phyloP scores from a whole-genome alignment of 75 land plant species.

The Sequoiadendron giganteum region DNA sequence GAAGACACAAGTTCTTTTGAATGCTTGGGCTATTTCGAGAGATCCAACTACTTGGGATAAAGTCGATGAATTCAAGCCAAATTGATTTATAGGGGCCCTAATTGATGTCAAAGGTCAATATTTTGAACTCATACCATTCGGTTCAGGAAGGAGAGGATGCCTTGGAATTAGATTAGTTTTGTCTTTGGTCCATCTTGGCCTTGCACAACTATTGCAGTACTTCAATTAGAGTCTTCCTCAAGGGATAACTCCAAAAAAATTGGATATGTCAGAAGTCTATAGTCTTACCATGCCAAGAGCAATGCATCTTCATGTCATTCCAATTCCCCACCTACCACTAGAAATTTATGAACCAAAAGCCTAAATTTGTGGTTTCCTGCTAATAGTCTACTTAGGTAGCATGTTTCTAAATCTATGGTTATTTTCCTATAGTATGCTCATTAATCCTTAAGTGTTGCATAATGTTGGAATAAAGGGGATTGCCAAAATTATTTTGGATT shows the following conservation, averaged over 20 bases:
- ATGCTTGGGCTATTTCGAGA: conserved; percentile 7
- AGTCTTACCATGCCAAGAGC: background rate
- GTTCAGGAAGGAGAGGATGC: conserved; percentile 11
- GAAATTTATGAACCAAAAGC: background rate
- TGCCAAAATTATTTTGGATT: too few species aligned
- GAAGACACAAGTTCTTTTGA: conserved; percentile 17
- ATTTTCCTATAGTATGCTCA: too few species aligned
- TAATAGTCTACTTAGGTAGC: too few species aligned
- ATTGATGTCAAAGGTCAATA: conserved; percentile 2
- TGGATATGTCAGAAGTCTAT: background rate
- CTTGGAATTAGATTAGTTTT: background rate
- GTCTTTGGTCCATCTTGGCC: background rate
- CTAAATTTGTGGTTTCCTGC: too few species aligned
- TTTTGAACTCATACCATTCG: conserved; percentile 11
- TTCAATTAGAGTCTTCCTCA: conserved; percentile 3
- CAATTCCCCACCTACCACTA: background rate
- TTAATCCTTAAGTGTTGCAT: too few species aligned
- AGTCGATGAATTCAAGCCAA: conserved; percentile 5
- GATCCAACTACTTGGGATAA: background rate
- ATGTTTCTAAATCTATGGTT: too few species aligned
- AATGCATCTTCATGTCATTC: background rate
- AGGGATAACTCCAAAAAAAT: background rate
- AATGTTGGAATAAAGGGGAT: too few species aligned
- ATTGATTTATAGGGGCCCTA: background rate
- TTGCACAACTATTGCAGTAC: background rate